phyloP scores from a whole-genome alignment of 257 asterid species.

The Nicotiana attenuata region DNA sequence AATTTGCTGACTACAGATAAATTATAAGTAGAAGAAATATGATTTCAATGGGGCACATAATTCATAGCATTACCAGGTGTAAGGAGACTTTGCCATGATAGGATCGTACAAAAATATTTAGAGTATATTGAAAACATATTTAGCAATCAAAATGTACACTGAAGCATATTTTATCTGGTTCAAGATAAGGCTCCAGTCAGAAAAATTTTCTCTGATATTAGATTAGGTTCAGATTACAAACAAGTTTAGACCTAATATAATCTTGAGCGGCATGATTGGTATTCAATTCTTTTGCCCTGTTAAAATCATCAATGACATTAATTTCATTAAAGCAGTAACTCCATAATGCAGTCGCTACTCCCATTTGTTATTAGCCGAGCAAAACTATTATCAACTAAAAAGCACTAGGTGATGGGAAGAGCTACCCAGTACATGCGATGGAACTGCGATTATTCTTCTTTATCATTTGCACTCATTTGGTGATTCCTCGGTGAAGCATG shows the following conservation, averaged over 20 bases:
- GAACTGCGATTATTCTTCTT: neutral
- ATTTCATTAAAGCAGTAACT: neutral
- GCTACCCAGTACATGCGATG: too few species aligned
- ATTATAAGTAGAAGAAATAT: neutral
- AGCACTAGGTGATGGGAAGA: too few species aligned
- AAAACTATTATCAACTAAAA: too few species aligned
- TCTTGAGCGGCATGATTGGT: neutral
- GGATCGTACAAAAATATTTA: neutral
- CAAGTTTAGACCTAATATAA: neutral
- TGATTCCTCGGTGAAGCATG: neutral
- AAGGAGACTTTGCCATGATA: neutral
- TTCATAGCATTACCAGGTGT: neutral
- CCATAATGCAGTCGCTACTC: neutral
- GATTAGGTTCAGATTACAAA: neutral
- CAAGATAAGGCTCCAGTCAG: neutral
- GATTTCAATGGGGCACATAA: neutral
- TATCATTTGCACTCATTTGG: neutral
- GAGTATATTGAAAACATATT: neutral
- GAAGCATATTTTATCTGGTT: neutral
- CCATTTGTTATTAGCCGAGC: neutral
- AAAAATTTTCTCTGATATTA: neutral
- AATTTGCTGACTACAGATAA: neutral
- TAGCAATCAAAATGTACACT: neutral
- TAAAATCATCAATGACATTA: neutral
- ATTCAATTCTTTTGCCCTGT: neutral